These are phyloP conservation scores for Sistotremastrum niveocremeum DNA, from an alignment of 768 basidiomycete species.

Conservation along the genomic window DNA sequence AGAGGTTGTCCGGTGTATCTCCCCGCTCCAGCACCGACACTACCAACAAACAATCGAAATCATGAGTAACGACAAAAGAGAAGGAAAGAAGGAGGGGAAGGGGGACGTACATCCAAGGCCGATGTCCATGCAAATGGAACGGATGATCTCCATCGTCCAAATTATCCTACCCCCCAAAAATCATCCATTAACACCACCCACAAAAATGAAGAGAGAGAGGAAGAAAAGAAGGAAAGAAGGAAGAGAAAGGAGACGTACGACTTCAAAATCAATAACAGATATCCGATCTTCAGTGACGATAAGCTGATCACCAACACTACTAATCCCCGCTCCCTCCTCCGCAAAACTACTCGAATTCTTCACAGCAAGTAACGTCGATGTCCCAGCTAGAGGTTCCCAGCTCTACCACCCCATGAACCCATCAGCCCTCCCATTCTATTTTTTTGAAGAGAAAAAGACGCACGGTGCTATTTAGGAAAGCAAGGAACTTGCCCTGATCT, in stretches of 20 bases:
- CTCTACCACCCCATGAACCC: background rate
- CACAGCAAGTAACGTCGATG: constrained; percentile 1
- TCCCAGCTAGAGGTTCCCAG: constrained; percentile 1
- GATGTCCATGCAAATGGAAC: constrained; percentile 9
- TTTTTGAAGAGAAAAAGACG: background rate
- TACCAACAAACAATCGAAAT: no score
- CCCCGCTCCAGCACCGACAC: constrained; percentile 24
- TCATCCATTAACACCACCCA: no score
- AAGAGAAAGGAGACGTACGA: constrained; percentile 3
- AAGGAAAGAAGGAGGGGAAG: no score
- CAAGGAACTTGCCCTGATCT: constrained; percentile 12
- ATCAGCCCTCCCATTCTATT: no score
- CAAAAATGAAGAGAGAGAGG: no score
- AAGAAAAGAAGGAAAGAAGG: no score
- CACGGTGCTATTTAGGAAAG: constrained; percentile 19
- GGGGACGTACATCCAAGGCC: constrained; percentile 6
- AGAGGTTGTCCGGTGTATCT: constrained; percentile 18
- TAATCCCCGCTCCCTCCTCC: background rate
- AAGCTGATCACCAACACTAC: constrained; percentile 5
- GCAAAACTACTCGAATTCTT: background rate
- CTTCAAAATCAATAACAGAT: constrained; percentile 7
- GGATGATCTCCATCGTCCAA: constrained; percentile 11
- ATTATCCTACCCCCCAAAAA: no score
- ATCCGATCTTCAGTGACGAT: constrained; percentile 4
- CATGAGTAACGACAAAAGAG: no score